Evolutionary conservation across 1,284 basidiomycete genomes (phyloP).

Genomic region (Austroboletus sp.): DNA sequence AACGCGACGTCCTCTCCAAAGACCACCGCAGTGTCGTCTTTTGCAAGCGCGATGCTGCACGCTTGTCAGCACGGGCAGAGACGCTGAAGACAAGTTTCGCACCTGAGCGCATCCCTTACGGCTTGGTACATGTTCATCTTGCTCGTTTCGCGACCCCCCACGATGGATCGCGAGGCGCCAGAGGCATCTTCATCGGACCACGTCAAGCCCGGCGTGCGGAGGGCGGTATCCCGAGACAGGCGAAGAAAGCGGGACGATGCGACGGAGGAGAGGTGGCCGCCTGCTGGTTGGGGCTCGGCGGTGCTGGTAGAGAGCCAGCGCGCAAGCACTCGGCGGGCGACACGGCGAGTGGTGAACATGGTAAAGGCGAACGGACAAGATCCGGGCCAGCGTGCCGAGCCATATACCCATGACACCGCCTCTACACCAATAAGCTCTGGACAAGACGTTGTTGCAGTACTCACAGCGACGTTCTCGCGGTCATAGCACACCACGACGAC

Average conservation of each 20-base stretch:
- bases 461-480: slow-evolving; percentile 15
- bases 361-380: slow-evolving; percentile 24
- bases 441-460: background rate
- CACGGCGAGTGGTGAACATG: slow-evolving; percentile 15
- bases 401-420: background rate
- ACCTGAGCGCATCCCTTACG: slow-evolving; percentile 83
- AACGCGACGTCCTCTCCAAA: slow-evolving; percentile 94
- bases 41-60: slow-evolving; percentile 69
- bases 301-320: slow-evolving; percentile 41
- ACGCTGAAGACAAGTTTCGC: slow-evolving; percentile 10
- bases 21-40: slow-evolving; percentile 80
- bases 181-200: slow-evolving; percentile 61
- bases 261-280: slow-evolving; percentile 64
- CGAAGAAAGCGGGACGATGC: slow-evolving; percentile 59
- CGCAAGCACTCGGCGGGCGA: slow-evolving; percentile 12
- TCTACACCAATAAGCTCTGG: background rate
- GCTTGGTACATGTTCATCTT: slow-evolving; percentile 91
- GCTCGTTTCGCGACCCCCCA: slow-evolving; percentile 75
- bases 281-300: slow-evolving; percentile 60
- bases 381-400: slow-evolving; percentile 13
- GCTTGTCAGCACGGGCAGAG: slow-evolving; percentile 2
- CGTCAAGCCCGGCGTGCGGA: slow-evolving; percentile 63
- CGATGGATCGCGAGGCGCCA: slow-evolving; percentile 40
- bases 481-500: slow-evolving; percentile 6
- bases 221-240: slow-evolving; percentile 57